Base-by-base conservation (phyloP, 345 rosid species). In the Lepidium aucheri region DNA sequence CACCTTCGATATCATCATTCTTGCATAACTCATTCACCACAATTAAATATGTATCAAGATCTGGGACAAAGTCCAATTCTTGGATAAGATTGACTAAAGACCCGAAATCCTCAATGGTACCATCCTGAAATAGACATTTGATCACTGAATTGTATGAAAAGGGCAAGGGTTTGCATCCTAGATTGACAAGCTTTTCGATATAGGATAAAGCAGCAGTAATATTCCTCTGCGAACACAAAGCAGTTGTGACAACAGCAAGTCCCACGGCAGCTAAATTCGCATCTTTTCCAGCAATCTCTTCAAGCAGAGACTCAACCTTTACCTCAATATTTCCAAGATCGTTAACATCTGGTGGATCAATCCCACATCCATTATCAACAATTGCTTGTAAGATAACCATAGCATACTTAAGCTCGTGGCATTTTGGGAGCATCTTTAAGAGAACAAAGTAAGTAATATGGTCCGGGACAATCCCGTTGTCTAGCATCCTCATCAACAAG, bases 141-240 rank as follows among this genome's bases (percentile, higher is more conserved):
- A 83, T 60, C 80, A 89, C 56, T 15, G 87, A 85, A 62, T 82
- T 85, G 76, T 74, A 83, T 28, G 87, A 76, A 55, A 82, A 83
- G 33, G 65, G 71, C 39, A 71, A 74, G 15, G 86, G 93, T 35
- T 16, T 69, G 73, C 83, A 79, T 53, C 89, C 89, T 28, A 74
- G 67, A 53, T 42, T 71, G 3, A 60, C 59, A 81, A 81, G 70
- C 60, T 83, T 81, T 15, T 67, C 54, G 46, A 85, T 38, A 53
- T 73, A 72, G 33, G 57, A 45, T 16, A 73, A 64, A 63, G 93
- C 85, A 22, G 67, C 60, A 6, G 70, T 78, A 11, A 35, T 33
- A 40, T 81, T 75, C 63, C 83, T 75, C 24, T 40, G 70, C 44
- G 78, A 77, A 33, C 87, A 86, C 62, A 83, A 64, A 56, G 90